Percentiles rank a stretch among this genome's conserved stretches.
Evolutionary conservation across 2,329 filamentous ascomycete species (phyloP).

Genomic region (Cryphonectria parasitica): DNA sequence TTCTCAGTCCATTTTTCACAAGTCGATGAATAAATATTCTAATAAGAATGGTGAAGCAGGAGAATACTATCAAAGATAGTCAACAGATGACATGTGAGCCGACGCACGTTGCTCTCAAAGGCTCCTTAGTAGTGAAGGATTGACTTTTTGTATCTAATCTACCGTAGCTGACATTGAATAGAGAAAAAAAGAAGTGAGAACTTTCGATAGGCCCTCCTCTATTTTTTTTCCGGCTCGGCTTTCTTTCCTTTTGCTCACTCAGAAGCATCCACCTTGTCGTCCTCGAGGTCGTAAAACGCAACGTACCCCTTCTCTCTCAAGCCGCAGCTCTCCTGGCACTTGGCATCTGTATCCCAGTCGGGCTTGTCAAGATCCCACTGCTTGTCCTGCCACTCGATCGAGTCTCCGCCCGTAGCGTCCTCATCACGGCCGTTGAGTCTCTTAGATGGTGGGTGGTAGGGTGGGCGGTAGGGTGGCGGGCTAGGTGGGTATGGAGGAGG

Average conservation of each 20-base stretch:
- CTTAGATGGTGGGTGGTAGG: neutral
- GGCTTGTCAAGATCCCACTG: constrained; percentile 28
- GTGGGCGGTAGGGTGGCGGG: neutral
- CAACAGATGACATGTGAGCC: neutral
- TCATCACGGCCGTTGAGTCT: neutral
- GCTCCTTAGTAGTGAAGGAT: neutral
- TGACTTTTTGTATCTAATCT: neutral
- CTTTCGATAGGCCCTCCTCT: neutral
- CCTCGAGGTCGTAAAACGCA: neutral
- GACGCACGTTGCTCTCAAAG: neutral
- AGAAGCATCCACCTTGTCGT: neutral
- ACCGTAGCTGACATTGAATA: neutral
- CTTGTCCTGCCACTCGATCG: constrained; percentile 13
- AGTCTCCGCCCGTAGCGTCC: neutral
- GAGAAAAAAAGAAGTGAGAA: neutral
- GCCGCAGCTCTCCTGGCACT: constrained; percentile 14
- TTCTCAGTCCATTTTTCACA: too few relatives aligned
- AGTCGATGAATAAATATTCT: too few relatives aligned
- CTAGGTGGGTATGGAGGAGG: neutral
- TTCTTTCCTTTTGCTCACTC: neutral
- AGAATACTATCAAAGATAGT: neutral
- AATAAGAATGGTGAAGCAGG: too few relatives aligned
- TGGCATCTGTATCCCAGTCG: constrained; percentile 23
- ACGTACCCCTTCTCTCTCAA: constrained; percentile 11
- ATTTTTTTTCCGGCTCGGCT: neutral